Evolutionary conservation across 2,329 filamentous ascomycete species (phyloP).

Genomic region (Graphium sp.): DNA sequence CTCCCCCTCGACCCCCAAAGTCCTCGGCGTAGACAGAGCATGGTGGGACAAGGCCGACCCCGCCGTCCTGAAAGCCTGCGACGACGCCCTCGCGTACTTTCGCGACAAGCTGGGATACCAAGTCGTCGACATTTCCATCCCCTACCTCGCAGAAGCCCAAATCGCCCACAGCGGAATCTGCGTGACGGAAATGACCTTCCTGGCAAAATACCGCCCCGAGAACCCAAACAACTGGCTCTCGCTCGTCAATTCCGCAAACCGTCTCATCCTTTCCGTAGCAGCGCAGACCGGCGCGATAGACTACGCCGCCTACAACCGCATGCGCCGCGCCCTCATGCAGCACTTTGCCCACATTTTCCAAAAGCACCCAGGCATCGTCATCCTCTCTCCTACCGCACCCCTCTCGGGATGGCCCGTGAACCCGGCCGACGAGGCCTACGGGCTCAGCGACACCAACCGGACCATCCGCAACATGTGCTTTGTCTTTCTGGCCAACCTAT

Average conservation of each 20-base stretch:
- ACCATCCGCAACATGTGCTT: conserved; percentile 72
- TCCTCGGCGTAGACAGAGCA: conserved; percentile 54
- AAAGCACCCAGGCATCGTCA: conserved; percentile 55
- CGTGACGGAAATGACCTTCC: conserved; percentile 48
- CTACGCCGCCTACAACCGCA: conserved; percentile 53
- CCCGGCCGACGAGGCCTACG: conserved; percentile 45
- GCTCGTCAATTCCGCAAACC: conserved; percentile 48
- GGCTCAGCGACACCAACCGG: conserved; percentile 56
- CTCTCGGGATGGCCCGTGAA: conserved; percentile 55
- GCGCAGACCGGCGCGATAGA: conserved; percentile 50
- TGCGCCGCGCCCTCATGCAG: conserved; percentile 63
- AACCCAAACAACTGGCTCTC: conserved; percentile 31
- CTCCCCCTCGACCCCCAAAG: conserved; percentile 26
- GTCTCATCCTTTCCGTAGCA: conserved; percentile 50
- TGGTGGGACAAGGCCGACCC: conserved; percentile 35
- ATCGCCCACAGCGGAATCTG: conserved; percentile 64
- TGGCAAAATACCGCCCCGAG: conserved; percentile 21
- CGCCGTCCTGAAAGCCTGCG: conserved; percentile 42
- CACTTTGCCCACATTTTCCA: conserved; percentile 59
- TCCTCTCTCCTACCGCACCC: conserved; percentile 65
- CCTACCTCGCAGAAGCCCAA: conserved; percentile 53
- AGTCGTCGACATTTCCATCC: conserved; percentile 44
- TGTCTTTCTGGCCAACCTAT: conserved; percentile 71
- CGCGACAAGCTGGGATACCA: conserved; percentile 29
- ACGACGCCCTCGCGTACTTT: conserved; percentile 42